A percentile compares a stretch with the other conserved stretches of the same genome.
Evolutionary conservation across 441 rosid species (phyloP).

Genomic region (Populus hybrid): DNA sequence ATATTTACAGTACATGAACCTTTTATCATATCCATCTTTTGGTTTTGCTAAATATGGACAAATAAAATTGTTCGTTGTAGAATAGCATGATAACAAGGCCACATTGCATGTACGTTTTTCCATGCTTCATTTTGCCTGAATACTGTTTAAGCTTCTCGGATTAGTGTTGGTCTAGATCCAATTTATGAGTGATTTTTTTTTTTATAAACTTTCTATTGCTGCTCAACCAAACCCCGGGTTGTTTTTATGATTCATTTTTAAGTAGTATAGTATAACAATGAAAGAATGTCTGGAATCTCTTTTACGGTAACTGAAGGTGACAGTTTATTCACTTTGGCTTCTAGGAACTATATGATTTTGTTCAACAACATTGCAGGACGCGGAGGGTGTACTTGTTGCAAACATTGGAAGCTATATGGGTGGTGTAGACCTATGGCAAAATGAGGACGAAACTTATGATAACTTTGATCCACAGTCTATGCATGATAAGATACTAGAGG

Average conservation of each 20-base stretch:
- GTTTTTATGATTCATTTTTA: not conserved
- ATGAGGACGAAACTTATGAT: constrained; percentile 84
- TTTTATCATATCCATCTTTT: not conserved
- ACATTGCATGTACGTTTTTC: not conserved
- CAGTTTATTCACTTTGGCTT: not conserved
- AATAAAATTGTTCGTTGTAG: not conserved
- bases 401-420: constrained; percentile 99
- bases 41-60: not conserved
- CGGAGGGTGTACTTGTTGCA: constrained; percentile 94
- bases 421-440: constrained; percentile 97
- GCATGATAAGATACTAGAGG: constrained; percentile 94
- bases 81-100: not conserved
- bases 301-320: not conserved
- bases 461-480: constrained; percentile 92
- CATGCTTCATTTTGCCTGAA: not conserved
- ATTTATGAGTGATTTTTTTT: not conserved
- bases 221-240: not conserved
- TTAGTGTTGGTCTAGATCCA: not conserved
- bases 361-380: constrained; percentile 54
- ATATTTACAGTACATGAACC: not conserved
- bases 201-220: not conserved
- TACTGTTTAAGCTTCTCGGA: not conserved
- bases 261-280: not conserved
- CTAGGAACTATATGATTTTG: constrained; percentile 17
- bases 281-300: not conserved